Evolutionary conservation across 148 eudicot species (phyloP).

Genomic region (Spergularia marina): DNA sequence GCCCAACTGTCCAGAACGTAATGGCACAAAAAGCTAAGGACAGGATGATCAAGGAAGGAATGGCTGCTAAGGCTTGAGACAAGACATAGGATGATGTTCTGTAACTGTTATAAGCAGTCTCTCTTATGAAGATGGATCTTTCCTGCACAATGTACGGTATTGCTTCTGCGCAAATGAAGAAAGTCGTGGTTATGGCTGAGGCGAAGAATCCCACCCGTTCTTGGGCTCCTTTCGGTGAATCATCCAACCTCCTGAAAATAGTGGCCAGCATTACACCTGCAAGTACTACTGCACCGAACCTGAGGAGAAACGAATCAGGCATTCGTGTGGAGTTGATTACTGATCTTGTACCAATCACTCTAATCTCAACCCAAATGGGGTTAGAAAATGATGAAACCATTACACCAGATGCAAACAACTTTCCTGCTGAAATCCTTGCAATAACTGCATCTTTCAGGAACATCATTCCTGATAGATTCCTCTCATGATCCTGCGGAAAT

Average conservation of each 20-base stretch:
- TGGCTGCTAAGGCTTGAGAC: constrained; percentile 51
- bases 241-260: constrained; percentile 74
- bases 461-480: too few relatives aligned
- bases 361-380: constrained; percentile 61
- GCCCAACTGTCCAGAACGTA: constrained; percentile 78
- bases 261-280: constrained; percentile 89
- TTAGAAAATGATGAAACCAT: constrained; percentile 73
- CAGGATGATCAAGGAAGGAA: constrained; percentile 54
- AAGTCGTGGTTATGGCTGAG: constrained; percentile 78
- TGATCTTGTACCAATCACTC: constrained; percentile 43
- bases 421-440: constrained; percentile 83
- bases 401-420: constrained; percentile 44
- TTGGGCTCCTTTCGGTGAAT: constrained; percentile 78
- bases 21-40: constrained; percentile 50
- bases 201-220: constrained; percentile 80
- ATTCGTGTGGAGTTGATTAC: constrained; percentile 64
- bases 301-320: constrained; percentile 72
- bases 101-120: constrained; percentile 77
- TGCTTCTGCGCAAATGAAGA: constrained; percentile 82
- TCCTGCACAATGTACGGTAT: constrained; percentile 74
- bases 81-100: constrained; percentile 68
- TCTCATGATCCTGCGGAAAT: constrained; percentile 14
- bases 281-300: constrained; percentile 58
- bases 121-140: constrained; percentile 71
- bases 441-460: constrained; percentile 79